Evolutionary conservation across 441 rosid genomes (phyloP).

Genomic region (Manihot esculenta): DNA sequence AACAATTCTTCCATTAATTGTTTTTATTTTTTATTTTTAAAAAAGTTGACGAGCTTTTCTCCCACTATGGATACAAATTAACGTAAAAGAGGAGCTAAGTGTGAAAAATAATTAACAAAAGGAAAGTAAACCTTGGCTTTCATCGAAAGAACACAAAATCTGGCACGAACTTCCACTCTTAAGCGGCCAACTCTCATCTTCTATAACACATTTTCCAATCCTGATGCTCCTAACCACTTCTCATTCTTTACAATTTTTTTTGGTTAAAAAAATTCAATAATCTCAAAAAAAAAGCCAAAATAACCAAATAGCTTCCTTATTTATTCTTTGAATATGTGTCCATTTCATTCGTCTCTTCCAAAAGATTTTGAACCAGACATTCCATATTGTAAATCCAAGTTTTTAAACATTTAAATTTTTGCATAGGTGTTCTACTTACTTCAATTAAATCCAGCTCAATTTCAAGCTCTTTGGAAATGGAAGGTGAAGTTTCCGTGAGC

Average conservation of each 20-base stretch:
- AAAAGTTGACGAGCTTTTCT: conserved; percentile 29
- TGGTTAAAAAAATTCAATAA: not conserved
- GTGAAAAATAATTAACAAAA: not conserved
- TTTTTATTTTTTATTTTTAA: too few relatives aligned
- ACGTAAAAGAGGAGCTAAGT: not conserved
- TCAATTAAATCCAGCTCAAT: too few relatives aligned
- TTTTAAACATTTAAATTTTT: too few relatives aligned
- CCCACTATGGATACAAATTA: conserved; percentile 8
- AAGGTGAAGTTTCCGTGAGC: too few relatives aligned
- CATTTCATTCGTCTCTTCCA: too few relatives aligned
- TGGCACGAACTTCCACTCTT: conserved; percentile 15
- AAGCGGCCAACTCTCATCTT: not conserved
- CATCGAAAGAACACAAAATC: conserved; percentile 30
- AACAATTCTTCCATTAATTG: not conserved
- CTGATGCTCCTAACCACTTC: conserved; percentile 21
- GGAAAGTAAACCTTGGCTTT: conserved; percentile 31
- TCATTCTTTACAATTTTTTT: not conserved
- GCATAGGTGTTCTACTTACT: too few relatives aligned
- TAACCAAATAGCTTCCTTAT: too few relatives aligned
- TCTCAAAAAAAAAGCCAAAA: not conserved
- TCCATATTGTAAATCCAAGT: too few relatives aligned
- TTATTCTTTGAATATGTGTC: too few relatives aligned
- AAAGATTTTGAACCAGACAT: too few relatives aligned
- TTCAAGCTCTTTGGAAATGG: too few relatives aligned
- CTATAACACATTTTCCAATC: conserved; percentile 31